phyloP scores from a whole-genome alignment of 441 rosid species.

The Croton laevigatus region DNA sequence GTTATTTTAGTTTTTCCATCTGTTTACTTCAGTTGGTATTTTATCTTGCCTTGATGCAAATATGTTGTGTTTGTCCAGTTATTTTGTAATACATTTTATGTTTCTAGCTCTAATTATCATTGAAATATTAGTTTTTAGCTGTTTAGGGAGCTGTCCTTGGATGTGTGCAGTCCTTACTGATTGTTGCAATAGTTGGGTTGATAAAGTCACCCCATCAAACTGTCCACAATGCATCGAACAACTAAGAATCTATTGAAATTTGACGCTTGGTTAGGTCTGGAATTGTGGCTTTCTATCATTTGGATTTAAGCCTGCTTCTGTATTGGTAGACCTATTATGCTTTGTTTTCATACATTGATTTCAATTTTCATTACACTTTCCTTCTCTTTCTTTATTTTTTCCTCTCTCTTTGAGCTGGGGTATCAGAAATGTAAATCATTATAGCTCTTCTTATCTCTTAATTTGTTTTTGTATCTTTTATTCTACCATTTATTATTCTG shows the following conservation, averaged over 20 bases:
- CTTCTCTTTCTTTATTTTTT: neutral
- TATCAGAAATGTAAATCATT: neutral
- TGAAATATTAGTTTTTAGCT: neutral
- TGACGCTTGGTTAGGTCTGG: neutral
- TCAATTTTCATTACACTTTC: neutral
- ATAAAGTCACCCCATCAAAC: neutral
- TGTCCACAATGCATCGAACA: neutral
- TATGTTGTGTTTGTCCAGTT: neutral
- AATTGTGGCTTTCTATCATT: neutral
- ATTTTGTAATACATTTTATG: neutral
- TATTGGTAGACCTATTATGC: neutral
- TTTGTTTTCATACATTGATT: neutral
- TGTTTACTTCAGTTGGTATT: neutral
- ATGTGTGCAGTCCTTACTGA: neutral
- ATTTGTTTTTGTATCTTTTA: neutral
- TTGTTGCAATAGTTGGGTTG: neutral
- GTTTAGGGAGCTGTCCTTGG: neutral
- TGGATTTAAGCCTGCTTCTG: neutral
- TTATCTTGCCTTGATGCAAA: neutral
- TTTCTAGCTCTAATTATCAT: neutral
- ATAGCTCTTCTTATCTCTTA: neutral
- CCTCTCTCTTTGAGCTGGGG: neutral
- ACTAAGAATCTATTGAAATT: neutral
- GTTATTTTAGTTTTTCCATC: slow-evolving; percentile 20
- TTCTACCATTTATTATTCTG: neutral